Percentiles rank a stretch among this genome's conserved stretches.
Evolutionary conservation across 306 rosid genomes (phyloP).

Genomic region (Fagus sylvatica): DNA sequence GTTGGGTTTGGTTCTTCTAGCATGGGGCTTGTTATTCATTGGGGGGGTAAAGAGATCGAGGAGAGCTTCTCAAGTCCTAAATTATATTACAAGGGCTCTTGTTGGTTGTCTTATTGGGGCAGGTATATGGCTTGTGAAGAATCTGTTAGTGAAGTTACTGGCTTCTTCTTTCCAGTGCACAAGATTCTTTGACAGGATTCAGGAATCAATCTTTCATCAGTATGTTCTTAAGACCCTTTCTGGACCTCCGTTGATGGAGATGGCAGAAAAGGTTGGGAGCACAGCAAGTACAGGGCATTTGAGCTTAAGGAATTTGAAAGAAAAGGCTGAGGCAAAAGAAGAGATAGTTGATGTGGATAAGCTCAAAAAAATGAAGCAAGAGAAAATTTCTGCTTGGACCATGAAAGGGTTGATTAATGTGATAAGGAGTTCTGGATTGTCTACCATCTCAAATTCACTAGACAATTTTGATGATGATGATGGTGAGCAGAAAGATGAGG

Average conservation of each 20-base stretch:
- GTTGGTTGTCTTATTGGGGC: constrained; percentile 67
- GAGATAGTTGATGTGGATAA: constrained; percentile 81
- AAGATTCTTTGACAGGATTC: constrained; percentile 85
- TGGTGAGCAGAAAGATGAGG: constrained; percentile 45
- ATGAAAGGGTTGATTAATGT: constrained; percentile 74
- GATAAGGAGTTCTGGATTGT: constrained; percentile 61
- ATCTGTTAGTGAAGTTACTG: constrained; percentile 60
- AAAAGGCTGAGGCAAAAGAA: constrained; percentile 38
- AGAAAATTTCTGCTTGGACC: constrained; percentile 86
- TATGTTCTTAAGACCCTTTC: constrained; percentile 71
- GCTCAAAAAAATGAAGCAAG: constrained; percentile 74
- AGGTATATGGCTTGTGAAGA: constrained; percentile 66
- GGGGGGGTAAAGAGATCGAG: constrained; percentile 45
- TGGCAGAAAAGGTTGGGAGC: constrained; percentile 47
- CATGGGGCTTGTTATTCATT: constrained; percentile 68
- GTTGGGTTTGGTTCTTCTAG: constrained; percentile 60
- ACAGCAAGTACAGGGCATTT: constrained; percentile 40
- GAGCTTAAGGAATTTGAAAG: constrained; percentile 50
- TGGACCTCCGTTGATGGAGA: constrained; percentile 74
- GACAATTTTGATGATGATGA: constrained; percentile 44
- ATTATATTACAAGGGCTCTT: constrained; percentile 58
- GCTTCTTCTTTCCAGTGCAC: constrained; percentile 69
- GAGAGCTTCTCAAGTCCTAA: constrained; percentile 35
- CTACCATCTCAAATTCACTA: constrained; percentile 59
- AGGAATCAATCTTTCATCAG: constrained; percentile 80